Conservation (phyloP, 139 green algal genomes). For the Picochlorum sp. region DNA sequence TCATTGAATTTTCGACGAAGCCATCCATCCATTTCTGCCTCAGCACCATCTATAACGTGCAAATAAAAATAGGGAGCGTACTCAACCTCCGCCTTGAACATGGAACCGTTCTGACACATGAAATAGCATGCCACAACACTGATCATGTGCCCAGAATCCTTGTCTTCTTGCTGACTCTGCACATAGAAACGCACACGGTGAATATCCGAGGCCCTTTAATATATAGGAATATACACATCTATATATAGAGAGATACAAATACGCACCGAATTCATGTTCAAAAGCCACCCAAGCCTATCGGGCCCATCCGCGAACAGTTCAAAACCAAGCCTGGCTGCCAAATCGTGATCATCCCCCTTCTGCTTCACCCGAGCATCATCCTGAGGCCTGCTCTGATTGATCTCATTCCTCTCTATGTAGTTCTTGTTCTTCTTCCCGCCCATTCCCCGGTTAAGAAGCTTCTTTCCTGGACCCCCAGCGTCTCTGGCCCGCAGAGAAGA, state of each 20-base stretch:
- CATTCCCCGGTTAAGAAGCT: slow-evolving; percentile 29
- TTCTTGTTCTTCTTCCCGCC: slow-evolving; percentile 6
- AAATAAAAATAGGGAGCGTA: slow-evolving; percentile 93
- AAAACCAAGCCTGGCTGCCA: slow-evolving; percentile 71
- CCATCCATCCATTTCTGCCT: slow-evolving; percentile 81
- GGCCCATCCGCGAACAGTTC: slow-evolving; percentile 55
- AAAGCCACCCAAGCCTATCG: slow-evolving; percentile 81
- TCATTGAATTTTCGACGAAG: slow-evolving; percentile 68
- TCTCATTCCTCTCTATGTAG: slow-evolving; percentile 1
- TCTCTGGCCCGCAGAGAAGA: slow-evolving; percentile 22
- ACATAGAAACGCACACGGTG: not conserved
- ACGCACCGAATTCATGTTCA: slow-evolving; percentile 79
- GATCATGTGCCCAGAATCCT: slow-evolving; percentile 59
- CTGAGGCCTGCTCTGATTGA: not conserved
- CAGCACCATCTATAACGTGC: slow-evolving; percentile 52
- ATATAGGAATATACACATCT: not conserved
- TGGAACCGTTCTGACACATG: slow-evolving; percentile 86
- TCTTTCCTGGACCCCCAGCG: slow-evolving; percentile 16
- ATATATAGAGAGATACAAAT: not conserved
- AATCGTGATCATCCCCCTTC: slow-evolving; percentile 40
- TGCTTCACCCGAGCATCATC: slow-evolving; percentile 15
- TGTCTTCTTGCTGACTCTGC: slow-evolving; percentile 74
- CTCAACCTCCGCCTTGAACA: slow-evolving; percentile 82
- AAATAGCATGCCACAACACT: slow-evolving; percentile 88
- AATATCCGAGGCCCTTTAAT: not conserved